Percentiles rank a stretch among this genome's conserved stretches.
These are phyloP conservation scores for Yamadazyma dendronema DNA, from an alignment of 1,139 yeast genomes.

Conservation along the genomic window DNA sequence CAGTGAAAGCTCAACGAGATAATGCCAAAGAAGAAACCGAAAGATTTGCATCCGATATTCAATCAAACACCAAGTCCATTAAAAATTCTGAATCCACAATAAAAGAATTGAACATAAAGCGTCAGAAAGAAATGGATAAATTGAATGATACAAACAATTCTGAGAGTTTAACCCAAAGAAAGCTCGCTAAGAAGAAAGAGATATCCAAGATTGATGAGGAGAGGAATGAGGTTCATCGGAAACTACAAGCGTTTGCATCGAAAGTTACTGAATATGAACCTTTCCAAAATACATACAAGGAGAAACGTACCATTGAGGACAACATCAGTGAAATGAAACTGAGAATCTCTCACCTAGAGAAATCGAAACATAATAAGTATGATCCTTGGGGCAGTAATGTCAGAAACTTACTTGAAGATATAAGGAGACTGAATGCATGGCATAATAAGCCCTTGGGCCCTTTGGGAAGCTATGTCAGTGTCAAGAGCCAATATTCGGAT, in stretches of 20 bases:
- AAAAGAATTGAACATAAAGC: slow-evolving; percentile 7
- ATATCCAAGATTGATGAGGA: neutral
- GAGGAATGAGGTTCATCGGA: too few species aligned
- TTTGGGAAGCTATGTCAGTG: slow-evolving; percentile 58
- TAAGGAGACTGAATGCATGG: slow-evolving; percentile 39
- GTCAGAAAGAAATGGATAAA: slow-evolving; percentile 8
- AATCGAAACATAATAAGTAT: slow-evolving; percentile 27
- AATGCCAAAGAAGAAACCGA: neutral
- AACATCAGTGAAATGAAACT: slow-evolving; percentile 13
- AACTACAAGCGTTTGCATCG: neutral
- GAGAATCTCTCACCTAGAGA: slow-evolving; percentile 18
- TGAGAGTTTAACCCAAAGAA: slow-evolving; percentile 24
- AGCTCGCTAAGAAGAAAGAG: neutral
- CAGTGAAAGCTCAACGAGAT: neutral
- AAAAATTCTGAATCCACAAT: slow-evolving; percentile 1
- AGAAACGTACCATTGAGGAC: slow-evolving; percentile 7
- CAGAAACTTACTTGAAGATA: slow-evolving; percentile 38
- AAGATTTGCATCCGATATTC: slow-evolving; percentile 1
- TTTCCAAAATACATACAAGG: slow-evolving; percentile 4
- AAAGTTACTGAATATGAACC: neutral
- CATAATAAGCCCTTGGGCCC: slow-evolving; percentile 76
- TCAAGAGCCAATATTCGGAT: slow-evolving; percentile 52
- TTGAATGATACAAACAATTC: slow-evolving; percentile 16
- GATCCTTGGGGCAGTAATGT: slow-evolving; percentile 51
- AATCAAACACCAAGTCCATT: neutral